Percentiles rank a stretch among this genome's conserved stretches.
Conservation (phyloP, 2,329 filamentous ascomycete genomes). For the Beauveria brongniartii region DNA sequence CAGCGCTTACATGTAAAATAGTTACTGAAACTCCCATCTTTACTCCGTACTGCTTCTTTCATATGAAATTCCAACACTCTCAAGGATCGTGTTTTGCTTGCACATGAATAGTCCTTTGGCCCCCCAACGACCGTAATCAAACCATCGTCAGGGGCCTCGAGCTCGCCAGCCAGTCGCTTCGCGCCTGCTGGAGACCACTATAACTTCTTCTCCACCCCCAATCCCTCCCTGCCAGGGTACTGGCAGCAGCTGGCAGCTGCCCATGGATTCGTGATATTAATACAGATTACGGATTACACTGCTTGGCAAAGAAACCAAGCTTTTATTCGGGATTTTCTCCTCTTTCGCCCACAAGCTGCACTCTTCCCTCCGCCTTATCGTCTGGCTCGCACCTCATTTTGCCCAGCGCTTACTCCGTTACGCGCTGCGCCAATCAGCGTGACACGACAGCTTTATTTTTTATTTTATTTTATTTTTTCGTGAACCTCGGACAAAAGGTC, state of each 20-base stretch:
- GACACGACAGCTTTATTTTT: background rate
- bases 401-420: background rate
- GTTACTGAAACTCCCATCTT: too few species aligned
- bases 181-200: background rate
- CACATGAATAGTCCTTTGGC: background rate
- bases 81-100: too few species aligned
- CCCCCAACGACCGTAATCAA: background rate
- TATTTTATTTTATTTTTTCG: too few species aligned
- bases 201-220: background rate
- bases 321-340: too few species aligned
- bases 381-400: background rate
- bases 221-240: background rate
- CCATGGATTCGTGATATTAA: too few species aligned
- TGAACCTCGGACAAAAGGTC: background rate
- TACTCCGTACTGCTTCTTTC: too few species aligned
- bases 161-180: background rate
- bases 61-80: too few species aligned
- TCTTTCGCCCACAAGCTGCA: too few species aligned
- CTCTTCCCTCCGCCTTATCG: too few species aligned
- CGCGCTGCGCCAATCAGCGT: slow-evolving; percentile 3
- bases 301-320: background rate
- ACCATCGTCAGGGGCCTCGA: background rate
- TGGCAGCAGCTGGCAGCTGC: too few species aligned
- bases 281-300: too few species aligned
- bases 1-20: too few species aligned